A percentile compares a stretch with the other conserved stretches of the same genome.
These are phyloP conservation scores for Sporothrix variecibatus DNA, from an alignment of 2,329 filamentous ascomycete genomes.

Conservation along the genomic window DNA sequence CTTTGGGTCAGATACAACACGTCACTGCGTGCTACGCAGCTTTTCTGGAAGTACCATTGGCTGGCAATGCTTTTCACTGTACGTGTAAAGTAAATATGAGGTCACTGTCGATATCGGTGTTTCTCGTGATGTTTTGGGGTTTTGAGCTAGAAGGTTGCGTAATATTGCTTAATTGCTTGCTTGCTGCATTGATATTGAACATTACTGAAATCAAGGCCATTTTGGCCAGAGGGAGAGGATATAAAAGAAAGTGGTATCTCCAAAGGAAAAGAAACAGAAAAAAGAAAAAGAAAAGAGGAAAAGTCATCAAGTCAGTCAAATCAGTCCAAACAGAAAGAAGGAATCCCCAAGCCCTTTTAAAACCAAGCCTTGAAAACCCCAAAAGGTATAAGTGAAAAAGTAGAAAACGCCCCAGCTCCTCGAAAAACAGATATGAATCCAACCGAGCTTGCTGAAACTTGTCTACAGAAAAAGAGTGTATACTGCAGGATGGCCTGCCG, in stretches of 20 bases:
- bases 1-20: conserved; percentile 5
- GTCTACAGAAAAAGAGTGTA: not conserved
- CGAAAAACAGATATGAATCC: not conserved
- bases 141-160: not conserved
- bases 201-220: not conserved
- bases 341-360: not conserved
- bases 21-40: not conserved
- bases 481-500: not conserved
- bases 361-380: conserved; percentile 1
- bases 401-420: conserved; percentile 11
- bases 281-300: conserved; percentile 15
- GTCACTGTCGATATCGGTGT: not conserved
- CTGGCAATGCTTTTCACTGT: not conserved
- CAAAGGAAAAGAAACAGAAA: conserved; percentile 9
- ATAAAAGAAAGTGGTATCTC: conserved; percentile 26
- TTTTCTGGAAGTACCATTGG: not conserved
- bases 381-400: conserved; percentile 1
- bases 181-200: conserved; percentile 2
- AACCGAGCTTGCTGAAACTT: not conserved
- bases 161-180: not conserved
- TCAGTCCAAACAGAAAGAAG: not conserved
- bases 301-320: not conserved
- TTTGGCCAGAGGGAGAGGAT: not conserved
- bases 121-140: not conserved
- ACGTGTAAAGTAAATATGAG: not conserved